Base-by-base conservation (phyloP, 331 rosid species). In the Acacia pycnantha region DNA sequence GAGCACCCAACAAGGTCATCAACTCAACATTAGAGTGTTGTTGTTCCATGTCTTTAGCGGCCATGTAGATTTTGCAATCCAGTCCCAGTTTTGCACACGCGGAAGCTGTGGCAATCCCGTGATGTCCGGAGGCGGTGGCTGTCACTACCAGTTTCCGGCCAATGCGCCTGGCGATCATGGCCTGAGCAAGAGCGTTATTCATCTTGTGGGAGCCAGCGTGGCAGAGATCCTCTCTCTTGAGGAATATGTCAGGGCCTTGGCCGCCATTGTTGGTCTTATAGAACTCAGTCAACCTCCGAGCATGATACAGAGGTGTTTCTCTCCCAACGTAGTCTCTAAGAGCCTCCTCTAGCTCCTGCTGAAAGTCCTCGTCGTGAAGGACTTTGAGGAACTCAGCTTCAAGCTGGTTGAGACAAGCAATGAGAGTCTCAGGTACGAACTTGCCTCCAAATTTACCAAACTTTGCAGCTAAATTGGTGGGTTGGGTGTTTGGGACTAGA, bases 211-310 rank as follows among this genome's bases (percentile, higher is more conserved):
- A 90, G 1, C 97, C 97, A 31, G 83, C 26, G 66, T 93, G 97
- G 83, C 70, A 90, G 3, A 93, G 89, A 70, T 93, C 97, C 58
- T 93, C 97, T 72, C 97, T 86, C 84, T 93, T 93, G 7, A 93
- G 74, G 85, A 89, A 93, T 74, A 93, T 89, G 5, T 90, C 89
- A 0, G 98, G 90, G 0, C 98, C 97, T 46, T 81, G 62, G 0
- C 98, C 92, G 0, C 78, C 76, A 1, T 75, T 78, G 2, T 26
- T 54, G 48, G 41, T 77, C 86, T 86, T 91, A 88, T 89, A 85
- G 78, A 82, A 74, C 81, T 90, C 87, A 1, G 98, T 84, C 1
- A 93, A 83, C 75, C 93, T 44, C 79, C 82, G 11, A 1, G 98
- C 94, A 12, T 84, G 82, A 59, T 91, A 93, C 1, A 93, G 16